Conservation (phyloP, 164 flowering plant genomes). For the Magnolia sinica region DNA sequence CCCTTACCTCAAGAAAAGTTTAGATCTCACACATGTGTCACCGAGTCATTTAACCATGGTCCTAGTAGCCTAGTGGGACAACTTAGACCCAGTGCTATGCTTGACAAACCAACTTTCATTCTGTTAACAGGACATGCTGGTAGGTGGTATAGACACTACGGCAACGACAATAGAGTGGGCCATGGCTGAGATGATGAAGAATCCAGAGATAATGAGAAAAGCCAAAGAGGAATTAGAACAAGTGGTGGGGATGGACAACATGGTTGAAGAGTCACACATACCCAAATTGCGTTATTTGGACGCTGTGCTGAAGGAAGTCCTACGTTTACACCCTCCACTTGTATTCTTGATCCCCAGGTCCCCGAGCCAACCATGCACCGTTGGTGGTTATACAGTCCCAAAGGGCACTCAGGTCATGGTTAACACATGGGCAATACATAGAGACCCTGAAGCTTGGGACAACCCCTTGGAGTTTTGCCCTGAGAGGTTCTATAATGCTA, state of each 20-base stretch:
- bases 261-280: slow-evolving; percentile 1
- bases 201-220: slow-evolving; percentile 2
- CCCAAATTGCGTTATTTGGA: not conserved
- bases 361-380: not conserved
- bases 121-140: not conserved
- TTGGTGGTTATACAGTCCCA: slow-evolving; percentile 4
- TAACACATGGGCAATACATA: slow-evolving; percentile 9
- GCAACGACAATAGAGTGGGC: not conserved
- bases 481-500: slow-evolving; percentile 7
- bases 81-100: too few species aligned
- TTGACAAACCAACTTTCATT: too few species aligned
- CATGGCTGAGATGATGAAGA: slow-evolving; percentile 2
- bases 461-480: slow-evolving; percentile 14
- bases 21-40: too few species aligned
- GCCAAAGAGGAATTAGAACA: not conserved
- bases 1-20: too few species aligned
- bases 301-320: not conserved
- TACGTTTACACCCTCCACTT: slow-evolving; percentile 1
- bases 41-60: too few species aligned
- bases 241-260: not conserved
- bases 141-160: slow-evolving; percentile 1
- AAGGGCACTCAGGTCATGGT: not conserved
- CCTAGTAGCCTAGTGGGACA: too few species aligned
- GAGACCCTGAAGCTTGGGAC: slow-evolving; percentile 18
- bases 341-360: slow-evolving; percentile 1